Evolutionary conservation across 2,329 filamentous ascomycete species (phyloP).

Genomic region (Tolypocladium ovalisporum): DNA sequence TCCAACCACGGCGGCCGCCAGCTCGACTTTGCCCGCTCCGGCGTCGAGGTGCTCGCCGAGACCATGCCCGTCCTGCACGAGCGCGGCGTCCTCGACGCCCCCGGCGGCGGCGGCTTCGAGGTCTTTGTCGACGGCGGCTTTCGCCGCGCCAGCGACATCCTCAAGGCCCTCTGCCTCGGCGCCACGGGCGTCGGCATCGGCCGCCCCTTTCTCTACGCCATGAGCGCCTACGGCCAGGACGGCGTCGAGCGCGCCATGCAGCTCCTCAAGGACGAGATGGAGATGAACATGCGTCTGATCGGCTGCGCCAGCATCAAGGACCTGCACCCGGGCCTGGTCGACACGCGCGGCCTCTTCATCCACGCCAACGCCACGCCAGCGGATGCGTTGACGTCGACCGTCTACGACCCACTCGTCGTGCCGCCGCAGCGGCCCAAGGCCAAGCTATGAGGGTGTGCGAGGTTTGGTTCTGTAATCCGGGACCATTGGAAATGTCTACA

Average conservation of each 20-base stretch:
- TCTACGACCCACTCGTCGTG: slow-evolving; percentile 42
- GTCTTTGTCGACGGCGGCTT: slow-evolving; percentile 88
- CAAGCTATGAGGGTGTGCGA: slow-evolving; percentile 30
- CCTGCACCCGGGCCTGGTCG: slow-evolving; percentile 70
- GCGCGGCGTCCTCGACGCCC: slow-evolving; percentile 42
- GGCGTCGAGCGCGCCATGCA: slow-evolving; percentile 92
- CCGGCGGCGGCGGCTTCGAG: slow-evolving; percentile 55
- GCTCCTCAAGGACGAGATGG: slow-evolving; percentile 88
- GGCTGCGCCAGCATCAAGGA: slow-evolving; percentile 67
- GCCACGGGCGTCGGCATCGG: slow-evolving; percentile 91
- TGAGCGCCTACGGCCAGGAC: slow-evolving; percentile 79
- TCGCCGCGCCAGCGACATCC: slow-evolving; percentile 81
- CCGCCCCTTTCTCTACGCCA: slow-evolving; percentile 88
- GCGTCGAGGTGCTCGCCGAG: slow-evolving; percentile 83
- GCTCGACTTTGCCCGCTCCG: slow-evolving; percentile 82
- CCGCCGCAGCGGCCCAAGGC: slow-evolving; percentile 40
- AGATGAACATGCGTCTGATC: slow-evolving; percentile 97
- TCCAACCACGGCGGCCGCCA: slow-evolving; percentile 95
- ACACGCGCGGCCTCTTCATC: slow-evolving; percentile 56
- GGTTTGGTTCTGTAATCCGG: too few relatives aligned
- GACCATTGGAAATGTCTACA: too few relatives aligned
- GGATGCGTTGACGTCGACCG: slow-evolving; percentile 35
- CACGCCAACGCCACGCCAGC: slow-evolving; percentile 38
- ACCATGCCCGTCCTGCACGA: slow-evolving; percentile 78
- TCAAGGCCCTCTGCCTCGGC: slow-evolving; percentile 89